Conservation (phyloP, 768 basidiomycete genomes). For the Tylopilus sp. region DNA sequence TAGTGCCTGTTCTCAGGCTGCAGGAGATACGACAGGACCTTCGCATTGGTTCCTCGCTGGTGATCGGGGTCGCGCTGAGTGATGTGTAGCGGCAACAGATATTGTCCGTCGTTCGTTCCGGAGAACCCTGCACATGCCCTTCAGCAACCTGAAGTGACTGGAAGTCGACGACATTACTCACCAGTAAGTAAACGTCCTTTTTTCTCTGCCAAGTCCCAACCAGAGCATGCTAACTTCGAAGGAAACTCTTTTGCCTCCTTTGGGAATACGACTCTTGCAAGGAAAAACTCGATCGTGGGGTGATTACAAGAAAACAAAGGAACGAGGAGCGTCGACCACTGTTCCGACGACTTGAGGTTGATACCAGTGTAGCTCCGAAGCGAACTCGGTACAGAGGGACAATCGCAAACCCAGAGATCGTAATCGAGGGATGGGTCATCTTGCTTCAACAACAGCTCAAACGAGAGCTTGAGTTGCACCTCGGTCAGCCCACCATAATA, state of each 20-base stretch:
- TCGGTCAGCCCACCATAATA: constrained; percentile 45
- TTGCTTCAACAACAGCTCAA: constrained; percentile 37
- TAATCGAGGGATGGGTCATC: constrained; percentile 44
- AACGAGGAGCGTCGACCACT: constrained; percentile 25
- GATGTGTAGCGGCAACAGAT: constrained; percentile 20
- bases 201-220: constrained; percentile 50
- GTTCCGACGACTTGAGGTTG: constrained; percentile 40
- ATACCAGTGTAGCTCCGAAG: constrained; percentile 37
- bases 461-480: constrained; percentile 36
- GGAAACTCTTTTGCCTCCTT: constrained; percentile 48
- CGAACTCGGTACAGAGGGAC: constrained; percentile 22
- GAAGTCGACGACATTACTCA: not conserved
- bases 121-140: constrained; percentile 35
- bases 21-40: constrained; percentile 17
- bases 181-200: constrained; percentile 19
- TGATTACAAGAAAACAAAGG: constrained; percentile 38
- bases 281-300: constrained; percentile 44
- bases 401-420: constrained; percentile 34
- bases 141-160: not conserved
- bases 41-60: no score
- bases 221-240: constrained; percentile 44
- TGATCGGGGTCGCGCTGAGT: no score
- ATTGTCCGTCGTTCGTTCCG: constrained; percentile 52
- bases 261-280: constrained; percentile 47
- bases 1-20: constrained; percentile 40